Conservation (phyloP, 495 filamentous ascomycete species). For the Parachaetomium inaequale region DNA sequence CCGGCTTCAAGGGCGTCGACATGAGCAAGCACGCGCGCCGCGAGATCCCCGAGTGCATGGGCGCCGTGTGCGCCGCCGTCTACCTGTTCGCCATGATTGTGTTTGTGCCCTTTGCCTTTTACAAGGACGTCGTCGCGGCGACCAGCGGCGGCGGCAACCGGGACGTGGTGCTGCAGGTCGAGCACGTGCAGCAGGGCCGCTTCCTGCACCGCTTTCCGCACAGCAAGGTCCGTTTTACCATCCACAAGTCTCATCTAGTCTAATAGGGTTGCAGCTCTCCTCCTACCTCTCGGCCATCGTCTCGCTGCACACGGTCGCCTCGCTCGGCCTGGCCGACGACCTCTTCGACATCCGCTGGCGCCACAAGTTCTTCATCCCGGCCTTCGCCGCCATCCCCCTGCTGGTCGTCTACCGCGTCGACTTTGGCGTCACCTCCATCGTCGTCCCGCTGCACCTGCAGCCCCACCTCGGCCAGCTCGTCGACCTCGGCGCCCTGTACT, state of each 20-base stretch:
- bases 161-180: constrained; percentile 67
- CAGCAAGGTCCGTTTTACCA: constrained; percentile 68
- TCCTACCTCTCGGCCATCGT: constrained; percentile 93
- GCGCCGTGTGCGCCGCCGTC: constrained; percentile 87
- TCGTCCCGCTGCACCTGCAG: constrained; percentile 80
- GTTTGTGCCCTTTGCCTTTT: constrained; percentile 96
- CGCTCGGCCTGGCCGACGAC: constrained; percentile 93
- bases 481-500: constrained; percentile 87
- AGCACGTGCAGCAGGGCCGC: constrained; percentile 70
- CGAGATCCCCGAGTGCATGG: constrained; percentile 93
- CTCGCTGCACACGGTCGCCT: constrained; percentile 80
- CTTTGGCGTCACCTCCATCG: constrained; percentile 92
- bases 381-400: constrained; percentile 88
- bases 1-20: constrained; percentile 87
- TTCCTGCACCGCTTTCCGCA: constrained; percentile 90
- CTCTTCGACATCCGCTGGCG: constrained; percentile 98
- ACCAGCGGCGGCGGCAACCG: constrained; percentile 91
- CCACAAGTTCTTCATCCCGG: constrained; percentile 96
- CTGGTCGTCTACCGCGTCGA: constrained; percentile 97
- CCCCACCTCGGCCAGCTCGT: constrained; percentile 76
- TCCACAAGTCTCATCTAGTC: no score
- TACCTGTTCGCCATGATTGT: constrained; percentile 82
- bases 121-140: constrained; percentile 94
- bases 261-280: constrained; percentile 75
- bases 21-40: constrained; percentile 70